A percentile compares a stretch with the other conserved stretches of the same genome.
Evolutionary conservation across 2,329 filamentous ascomycete genomes (phyloP).

Genomic region (Talaromyces amestolkiae): DNA sequence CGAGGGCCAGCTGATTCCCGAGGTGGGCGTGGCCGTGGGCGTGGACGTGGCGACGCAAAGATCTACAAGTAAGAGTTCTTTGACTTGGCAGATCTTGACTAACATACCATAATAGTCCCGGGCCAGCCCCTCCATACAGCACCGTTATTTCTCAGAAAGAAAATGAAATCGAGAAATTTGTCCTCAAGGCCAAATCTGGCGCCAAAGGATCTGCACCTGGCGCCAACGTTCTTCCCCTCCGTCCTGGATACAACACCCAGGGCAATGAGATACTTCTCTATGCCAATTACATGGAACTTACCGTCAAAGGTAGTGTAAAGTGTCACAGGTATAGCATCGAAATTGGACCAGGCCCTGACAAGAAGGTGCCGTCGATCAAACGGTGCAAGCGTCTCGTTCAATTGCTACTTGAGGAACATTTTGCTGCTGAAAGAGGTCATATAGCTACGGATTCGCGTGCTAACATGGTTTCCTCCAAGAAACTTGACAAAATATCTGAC

Average conservation of each 20-base stretch:
- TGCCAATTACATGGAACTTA: slow-evolving; percentile 27
- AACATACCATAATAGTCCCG: background rate
- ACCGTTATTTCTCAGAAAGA: slow-evolving; percentile 6
- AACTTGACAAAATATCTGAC: slow-evolving; percentile 25
- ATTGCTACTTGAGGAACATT: slow-evolving; percentile 43
- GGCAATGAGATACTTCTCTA: slow-evolving; percentile 19
- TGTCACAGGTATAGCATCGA: slow-evolving; percentile 34
- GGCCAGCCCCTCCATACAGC: background rate
- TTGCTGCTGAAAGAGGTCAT: slow-evolving; percentile 25
- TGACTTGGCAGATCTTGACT: background rate
- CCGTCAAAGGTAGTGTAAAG: slow-evolving; percentile 18
- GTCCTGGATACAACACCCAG: slow-evolving; percentile 22
- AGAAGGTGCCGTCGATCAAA: slow-evolving; percentile 31
- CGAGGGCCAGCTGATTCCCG: background rate
- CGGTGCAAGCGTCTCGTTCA: slow-evolving; percentile 51
- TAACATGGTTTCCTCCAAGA: slow-evolving; percentile 35
- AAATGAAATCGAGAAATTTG: background rate
- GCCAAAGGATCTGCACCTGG: background rate
- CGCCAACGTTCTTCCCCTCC: slow-evolving; percentile 22
- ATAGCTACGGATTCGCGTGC: slow-evolving; percentile 44
- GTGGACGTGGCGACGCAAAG: slow-evolving; percentile 20
- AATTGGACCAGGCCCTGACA: slow-evolving; percentile 17
- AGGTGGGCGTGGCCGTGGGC: slow-evolving; percentile 23
- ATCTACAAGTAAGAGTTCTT: slow-evolving; percentile 14
- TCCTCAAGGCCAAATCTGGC: background rate